Evolutionary conservation across 768 basidiomycete species (phyloP).

Genomic region (Xerocomus potaroensis): DNA sequence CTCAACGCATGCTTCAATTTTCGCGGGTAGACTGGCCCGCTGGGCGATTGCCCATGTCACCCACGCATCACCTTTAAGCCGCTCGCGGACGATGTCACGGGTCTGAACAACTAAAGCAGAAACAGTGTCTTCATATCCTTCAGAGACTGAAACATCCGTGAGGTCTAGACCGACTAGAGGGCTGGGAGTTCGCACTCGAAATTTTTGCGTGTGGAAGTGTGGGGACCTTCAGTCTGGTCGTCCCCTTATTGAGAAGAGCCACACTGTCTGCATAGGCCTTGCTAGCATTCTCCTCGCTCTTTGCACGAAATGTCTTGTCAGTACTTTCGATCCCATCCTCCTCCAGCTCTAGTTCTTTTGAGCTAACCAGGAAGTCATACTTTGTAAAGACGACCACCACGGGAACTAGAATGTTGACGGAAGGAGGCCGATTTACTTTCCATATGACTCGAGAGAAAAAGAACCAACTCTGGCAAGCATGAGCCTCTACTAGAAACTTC

Average conservation of each 20-base stretch:
- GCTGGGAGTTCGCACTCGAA: no score
- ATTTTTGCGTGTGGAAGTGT: neutral
- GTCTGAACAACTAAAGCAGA: neutral
- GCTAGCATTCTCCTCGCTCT: neutral
- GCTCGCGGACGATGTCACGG: neutral
- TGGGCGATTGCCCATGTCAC: constrained; percentile 6
- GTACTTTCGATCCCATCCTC: neutral
- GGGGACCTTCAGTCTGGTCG: neutral
- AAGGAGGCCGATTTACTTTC: no score
- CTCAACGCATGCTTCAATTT: constrained; percentile 8
- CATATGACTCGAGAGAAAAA: no score
- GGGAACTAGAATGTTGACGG: constrained; percentile 1
- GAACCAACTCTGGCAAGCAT: constrained; percentile 1
- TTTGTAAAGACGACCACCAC: constrained; percentile 7
- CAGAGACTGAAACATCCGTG: neutral
- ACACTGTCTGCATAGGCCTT: neutral
- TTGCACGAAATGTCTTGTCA: neutral
- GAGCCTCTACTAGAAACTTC: constrained; percentile 1
- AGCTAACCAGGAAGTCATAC: constrained; percentile 3
- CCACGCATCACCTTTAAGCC: constrained; percentile 7
- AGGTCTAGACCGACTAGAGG: neutral
- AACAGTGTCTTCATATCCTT: neutral
- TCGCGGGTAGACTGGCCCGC: constrained; percentile 2
- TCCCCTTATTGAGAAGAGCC: neutral
- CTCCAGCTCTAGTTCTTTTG: neutral